Evolutionary conservation across 441 rosid genomes (phyloP).

Genomic region (Capsella rubella): DNA sequence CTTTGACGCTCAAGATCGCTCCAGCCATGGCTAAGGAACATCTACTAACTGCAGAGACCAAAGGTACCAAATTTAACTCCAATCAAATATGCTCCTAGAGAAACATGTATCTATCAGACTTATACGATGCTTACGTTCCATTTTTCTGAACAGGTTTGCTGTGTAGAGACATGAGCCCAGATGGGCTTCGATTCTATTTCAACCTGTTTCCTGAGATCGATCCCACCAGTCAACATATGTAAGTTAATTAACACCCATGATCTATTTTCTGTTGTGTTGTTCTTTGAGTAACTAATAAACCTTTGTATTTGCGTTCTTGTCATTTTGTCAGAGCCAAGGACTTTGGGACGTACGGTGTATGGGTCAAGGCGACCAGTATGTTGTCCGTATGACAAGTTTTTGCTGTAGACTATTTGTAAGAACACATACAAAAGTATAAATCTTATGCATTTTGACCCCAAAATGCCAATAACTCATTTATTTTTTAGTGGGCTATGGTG

Average conservation of each 20-base stretch:
- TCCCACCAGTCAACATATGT: constrained; percentile 61
- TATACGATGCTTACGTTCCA: constrained; percentile 28
- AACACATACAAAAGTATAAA: constrained; percentile 14
- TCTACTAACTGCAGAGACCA: constrained; percentile 87
- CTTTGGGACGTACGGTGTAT: constrained; percentile 58
- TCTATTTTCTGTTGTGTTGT: background rate
- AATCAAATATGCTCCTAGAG: constrained; percentile 12
- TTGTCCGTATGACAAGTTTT: constrained; percentile 35
- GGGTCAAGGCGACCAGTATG: constrained; percentile 55
- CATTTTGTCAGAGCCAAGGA: constrained; percentile 58
- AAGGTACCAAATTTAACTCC: constrained; percentile 54
- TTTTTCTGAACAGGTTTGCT: constrained; percentile 70
- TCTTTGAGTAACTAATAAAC: constrained; percentile 19
- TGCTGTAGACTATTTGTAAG: constrained; percentile 28
- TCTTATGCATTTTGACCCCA: constrained; percentile 15
- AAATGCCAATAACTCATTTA: background rate
- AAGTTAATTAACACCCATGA: constrained; percentile 47
- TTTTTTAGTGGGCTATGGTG: constrained; percentile 20
- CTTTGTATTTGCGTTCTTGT: constrained; percentile 16
- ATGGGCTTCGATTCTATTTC: constrained; percentile 83
- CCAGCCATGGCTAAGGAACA: constrained; percentile 99
- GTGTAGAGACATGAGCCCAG: constrained; percentile 88
- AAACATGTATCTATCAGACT: background rate
- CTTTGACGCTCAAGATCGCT: constrained; percentile 86
- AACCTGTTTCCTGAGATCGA: constrained; percentile 77